A percentile compares a stretch with the other conserved stretches of the same genome.
phyloP scores from a whole-genome alignment of 2,329 filamentous ascomycete species.

The Alternaria arbusti region DNA sequence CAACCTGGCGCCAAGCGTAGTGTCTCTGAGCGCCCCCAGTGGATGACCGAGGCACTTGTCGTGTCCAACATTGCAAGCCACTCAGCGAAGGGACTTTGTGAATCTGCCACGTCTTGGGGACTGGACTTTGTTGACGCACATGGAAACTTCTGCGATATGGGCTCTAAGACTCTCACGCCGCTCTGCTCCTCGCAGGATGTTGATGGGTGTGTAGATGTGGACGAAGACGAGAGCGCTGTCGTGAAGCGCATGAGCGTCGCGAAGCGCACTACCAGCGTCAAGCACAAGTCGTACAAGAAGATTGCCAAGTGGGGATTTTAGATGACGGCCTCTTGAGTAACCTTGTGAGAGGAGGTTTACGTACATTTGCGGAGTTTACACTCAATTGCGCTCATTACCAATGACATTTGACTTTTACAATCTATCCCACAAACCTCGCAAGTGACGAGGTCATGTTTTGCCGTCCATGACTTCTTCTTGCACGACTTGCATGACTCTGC shows the following conservation, averaged over 20 bases:
- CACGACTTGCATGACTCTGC: background rate
- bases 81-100: background rate
- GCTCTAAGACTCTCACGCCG: background rate
- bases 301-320: background rate
- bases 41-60: background rate
- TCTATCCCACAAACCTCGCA: background rate
- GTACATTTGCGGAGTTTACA: background rate
- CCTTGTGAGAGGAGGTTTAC: background rate
- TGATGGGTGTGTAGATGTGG: background rate
- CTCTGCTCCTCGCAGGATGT: background rate
- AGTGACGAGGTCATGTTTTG: background rate
- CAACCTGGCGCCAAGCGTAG: background rate
- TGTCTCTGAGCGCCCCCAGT: background rate
- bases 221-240: background rate
- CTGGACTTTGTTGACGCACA: background rate
- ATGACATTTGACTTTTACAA: background rate
- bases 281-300: background rate
- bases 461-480: background rate
- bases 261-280: background rate
- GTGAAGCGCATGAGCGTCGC: background rate
- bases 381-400: background rate
- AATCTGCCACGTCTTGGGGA: background rate
- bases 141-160: background rate
- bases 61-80: background rate
- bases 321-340: background rate